Conservation (phyloP, 768 basidiomycete genomes). For the Piloderma croceum region DNA sequence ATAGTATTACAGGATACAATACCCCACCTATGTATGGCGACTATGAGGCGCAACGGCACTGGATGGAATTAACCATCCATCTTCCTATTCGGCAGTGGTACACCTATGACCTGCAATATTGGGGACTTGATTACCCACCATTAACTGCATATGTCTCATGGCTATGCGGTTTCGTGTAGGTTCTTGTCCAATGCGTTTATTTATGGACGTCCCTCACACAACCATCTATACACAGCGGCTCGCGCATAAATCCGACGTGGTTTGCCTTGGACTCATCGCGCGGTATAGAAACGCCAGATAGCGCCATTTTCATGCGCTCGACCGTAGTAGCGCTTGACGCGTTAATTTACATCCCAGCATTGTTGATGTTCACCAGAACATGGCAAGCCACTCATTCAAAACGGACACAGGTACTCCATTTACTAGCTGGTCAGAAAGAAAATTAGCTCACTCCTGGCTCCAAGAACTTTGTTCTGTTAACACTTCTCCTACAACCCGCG, state of each 20-base stretch:
- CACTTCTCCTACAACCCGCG: slow-evolving; percentile 77
- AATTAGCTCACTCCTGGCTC: slow-evolving; percentile 8
- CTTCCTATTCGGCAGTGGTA: slow-evolving; percentile 80
- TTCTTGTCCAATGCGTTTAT: slow-evolving; percentile 25
- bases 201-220: slow-evolving; percentile 12
- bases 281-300: slow-evolving; percentile 61
- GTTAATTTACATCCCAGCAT: slow-evolving; percentile 69
- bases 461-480: slow-evolving; percentile 65
- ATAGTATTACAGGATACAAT: slow-evolving; percentile 43
- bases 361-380: slow-evolving; percentile 56
- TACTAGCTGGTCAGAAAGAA: no score
- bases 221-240: slow-evolving; percentile 35
- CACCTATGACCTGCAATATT: slow-evolving; percentile 80
- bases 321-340: slow-evolving; percentile 68
- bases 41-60: slow-evolving; percentile 91
- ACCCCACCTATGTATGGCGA: slow-evolving; percentile 86
- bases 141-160: slow-evolving; percentile 87
- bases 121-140: slow-evolving; percentile 95
- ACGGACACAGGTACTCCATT: slow-evolving; percentile 73
- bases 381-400: slow-evolving; percentile 70
- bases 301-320: slow-evolving; percentile 74
- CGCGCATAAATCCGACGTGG: slow-evolving; percentile 53
- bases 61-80: slow-evolving; percentile 88
- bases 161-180: slow-evolving; percentile 73
- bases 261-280: slow-evolving; percentile 65